Evolutionary conservation across 1,284 basidiomycete genomes (phyloP).

Genomic region (Somion occarium): DNA sequence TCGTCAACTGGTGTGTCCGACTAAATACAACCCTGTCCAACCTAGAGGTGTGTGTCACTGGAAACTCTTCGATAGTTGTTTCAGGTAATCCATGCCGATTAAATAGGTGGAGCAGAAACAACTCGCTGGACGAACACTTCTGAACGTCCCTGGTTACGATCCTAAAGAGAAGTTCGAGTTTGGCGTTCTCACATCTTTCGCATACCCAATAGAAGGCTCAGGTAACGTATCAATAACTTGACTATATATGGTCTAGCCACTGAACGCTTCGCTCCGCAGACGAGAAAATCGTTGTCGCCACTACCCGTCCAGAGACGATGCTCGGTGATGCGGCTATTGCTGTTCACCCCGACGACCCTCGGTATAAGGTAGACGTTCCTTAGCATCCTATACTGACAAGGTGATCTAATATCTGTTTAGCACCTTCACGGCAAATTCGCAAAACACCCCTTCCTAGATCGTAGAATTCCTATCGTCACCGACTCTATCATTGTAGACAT

Average conservation of each 20-base stretch:
- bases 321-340: constrained; percentile 97
- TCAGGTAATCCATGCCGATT: background rate
- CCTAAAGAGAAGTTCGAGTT: constrained; percentile 95
- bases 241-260: too few relatives aligned
- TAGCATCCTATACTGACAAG: too few relatives aligned
- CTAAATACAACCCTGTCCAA: constrained; percentile 97
- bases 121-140: constrained; percentile 82
- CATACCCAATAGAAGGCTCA: constrained; percentile 86
- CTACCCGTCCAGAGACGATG: constrained; percentile 99
- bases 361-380: constrained; percentile 75
- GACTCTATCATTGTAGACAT: constrained; percentile 86
- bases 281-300: constrained; percentile 91
- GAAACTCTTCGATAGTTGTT: background rate
- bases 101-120: constrained; percentile 95
- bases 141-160: constrained; percentile 94
- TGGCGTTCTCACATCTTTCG: constrained; percentile 94
- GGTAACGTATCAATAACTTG: constrained; percentile 35
- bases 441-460: constrained; percentile 86
- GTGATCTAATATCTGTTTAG: constrained; percentile 11
- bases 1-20: constrained; percentile 98
- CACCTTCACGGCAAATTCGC: constrained; percentile 95
- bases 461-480: constrained; percentile 86
- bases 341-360: constrained; percentile 89
- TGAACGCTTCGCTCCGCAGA: constrained; percentile 39
- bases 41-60: constrained; percentile 71